Evolutionary conservation across 495 filamentous ascomycete genomes (phyloP).

Genomic region (Penicillium macrosclerotiorum): DNA sequence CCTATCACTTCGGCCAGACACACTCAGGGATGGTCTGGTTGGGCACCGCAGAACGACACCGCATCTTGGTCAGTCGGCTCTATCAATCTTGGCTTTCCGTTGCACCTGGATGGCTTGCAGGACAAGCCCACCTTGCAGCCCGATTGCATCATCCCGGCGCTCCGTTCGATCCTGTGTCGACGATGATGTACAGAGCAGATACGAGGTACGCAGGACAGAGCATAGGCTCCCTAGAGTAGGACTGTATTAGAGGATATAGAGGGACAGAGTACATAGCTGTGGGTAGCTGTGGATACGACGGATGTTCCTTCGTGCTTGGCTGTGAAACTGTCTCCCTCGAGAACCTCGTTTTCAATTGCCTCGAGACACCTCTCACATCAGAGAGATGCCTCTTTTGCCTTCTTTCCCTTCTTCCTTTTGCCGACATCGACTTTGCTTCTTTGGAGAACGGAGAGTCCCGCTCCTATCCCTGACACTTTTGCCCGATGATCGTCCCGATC

Average conservation of each 20-base stretch:
- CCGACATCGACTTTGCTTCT: slow-evolving; percentile 4
- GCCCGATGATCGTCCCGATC: background rate
- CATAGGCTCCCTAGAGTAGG: too few relatives aligned
- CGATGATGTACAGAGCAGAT: background rate
- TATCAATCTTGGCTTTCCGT: slow-evolving; percentile 12
- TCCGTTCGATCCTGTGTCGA: slow-evolving; percentile 1
- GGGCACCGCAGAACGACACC: slow-evolving; percentile 10
- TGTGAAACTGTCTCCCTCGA: too few relatives aligned
- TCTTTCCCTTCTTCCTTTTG: background rate
- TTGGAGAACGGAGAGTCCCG: slow-evolving; percentile 5
- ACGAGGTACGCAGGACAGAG: too few relatives aligned
- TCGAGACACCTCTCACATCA: too few relatives aligned
- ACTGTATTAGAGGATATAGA: too few relatives aligned
- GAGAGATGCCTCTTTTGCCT: too few relatives aligned
- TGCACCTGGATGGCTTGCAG: slow-evolving; percentile 18
- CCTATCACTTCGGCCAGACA: background rate
- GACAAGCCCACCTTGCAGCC: slow-evolving; percentile 13
- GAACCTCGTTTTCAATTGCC: too few relatives aligned
- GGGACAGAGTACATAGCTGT: too few relatives aligned
- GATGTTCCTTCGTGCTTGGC: too few relatives aligned
- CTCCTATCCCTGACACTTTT: background rate
- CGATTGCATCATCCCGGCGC: slow-evolving; percentile 19
- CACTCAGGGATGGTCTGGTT: background rate
- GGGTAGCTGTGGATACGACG: too few relatives aligned
- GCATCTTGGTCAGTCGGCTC: background rate